Percentiles rank a stretch among this genome's conserved stretches.
Conservation (phyloP, 768 basidiomycete species). For the Suillus brevipes region DNA sequence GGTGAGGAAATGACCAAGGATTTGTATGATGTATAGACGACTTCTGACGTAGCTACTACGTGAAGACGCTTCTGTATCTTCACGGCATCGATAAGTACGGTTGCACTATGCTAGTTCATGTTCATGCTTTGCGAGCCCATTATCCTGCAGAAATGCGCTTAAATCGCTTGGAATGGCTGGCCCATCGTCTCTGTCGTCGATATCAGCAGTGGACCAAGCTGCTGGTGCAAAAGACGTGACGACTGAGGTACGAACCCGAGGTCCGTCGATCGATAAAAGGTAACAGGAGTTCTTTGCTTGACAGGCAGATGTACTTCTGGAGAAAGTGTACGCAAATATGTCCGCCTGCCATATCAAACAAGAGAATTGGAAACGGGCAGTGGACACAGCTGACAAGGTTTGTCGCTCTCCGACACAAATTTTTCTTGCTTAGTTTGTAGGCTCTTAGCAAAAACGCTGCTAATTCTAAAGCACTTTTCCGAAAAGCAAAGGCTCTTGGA, state of each 20-base stretch:
- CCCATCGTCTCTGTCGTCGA: constrained; percentile 5
- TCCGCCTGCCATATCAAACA: constrained; percentile 81
- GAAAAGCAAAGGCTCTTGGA: constrained; percentile 78
- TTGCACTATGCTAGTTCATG: not conserved
- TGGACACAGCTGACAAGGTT: constrained; percentile 83
- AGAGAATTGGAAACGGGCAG: constrained; percentile 74
- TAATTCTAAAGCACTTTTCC: constrained; percentile 78
- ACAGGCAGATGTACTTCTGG: constrained; percentile 72
- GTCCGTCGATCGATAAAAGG: not conserved
- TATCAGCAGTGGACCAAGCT: constrained; percentile 29
- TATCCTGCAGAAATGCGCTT: constrained; percentile 48
- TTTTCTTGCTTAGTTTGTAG: constrained; percentile 35
- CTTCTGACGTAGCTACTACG: constrained; percentile 13
- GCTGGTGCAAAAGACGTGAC: constrained; percentile 48
- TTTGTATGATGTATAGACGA: not conserved
- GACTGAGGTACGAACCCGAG: constrained; percentile 54
- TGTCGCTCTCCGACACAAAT: not conserved
- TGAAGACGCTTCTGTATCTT: constrained; percentile 69
- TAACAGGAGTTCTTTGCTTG: not conserved
- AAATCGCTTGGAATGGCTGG: constrained; percentile 47
- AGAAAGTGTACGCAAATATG: constrained; percentile 86
- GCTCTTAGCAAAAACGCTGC: constrained; percentile 72
- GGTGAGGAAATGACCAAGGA: constrained; percentile 38
- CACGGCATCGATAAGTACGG: constrained; percentile 77
- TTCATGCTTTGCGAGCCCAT: not conserved